These are phyloP conservation scores for Zychaea mexicana DNA, from an alignment of 371 early-diverging fungal genomes.

Conservation along the genomic window DNA sequence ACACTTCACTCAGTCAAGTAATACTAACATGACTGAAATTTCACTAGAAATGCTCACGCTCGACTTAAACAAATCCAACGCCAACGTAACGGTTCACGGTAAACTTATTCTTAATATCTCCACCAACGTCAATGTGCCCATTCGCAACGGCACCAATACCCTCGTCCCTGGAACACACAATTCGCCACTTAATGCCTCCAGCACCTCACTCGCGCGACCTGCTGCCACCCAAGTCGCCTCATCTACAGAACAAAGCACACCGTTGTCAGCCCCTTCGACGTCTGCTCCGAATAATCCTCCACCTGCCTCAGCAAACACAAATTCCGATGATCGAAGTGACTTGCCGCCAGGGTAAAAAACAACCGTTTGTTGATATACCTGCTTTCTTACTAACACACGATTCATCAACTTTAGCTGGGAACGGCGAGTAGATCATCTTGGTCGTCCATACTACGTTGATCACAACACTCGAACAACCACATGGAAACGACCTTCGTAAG, in stretches of 20 bases:
- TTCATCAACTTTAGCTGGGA: conserved; percentile 59
- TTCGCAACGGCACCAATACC: conserved; percentile 44
- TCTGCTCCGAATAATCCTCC: conserved; percentile 11
- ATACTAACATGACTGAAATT: too few species aligned
- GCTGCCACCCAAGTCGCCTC: conserved; percentile 9
- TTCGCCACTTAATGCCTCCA: conserved; percentile 25
- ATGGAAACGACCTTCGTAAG: conserved; percentile 69
- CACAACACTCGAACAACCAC: conserved; percentile 72
- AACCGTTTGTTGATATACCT: too few species aligned
- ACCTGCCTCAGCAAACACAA: conserved; percentile 16
- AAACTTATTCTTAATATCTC: conserved; percentile 77
- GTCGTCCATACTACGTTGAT: conserved; percentile 76
- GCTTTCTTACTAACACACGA: conserved; percentile 7
- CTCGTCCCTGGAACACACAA: conserved; percentile 37
- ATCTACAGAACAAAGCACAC: conserved; percentile 12
- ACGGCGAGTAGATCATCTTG: conserved; percentile 66
- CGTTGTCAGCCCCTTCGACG: conserved; percentile 19
- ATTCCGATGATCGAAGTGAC: conserved; percentile 48
- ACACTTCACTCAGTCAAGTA: too few species aligned
- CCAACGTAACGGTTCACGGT: conserved; percentile 84
- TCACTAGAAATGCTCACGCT: conserved; percentile 81
- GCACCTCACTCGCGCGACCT: conserved; percentile 18
- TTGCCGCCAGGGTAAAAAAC: conserved; percentile 70
- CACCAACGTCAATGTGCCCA: conserved; percentile 57
- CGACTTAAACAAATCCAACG: conserved; percentile 83